These are phyloP conservation scores for Auricularia auricula-judae DNA, from an alignment of 768 basidiomycete species.

Conservation along the genomic window DNA sequence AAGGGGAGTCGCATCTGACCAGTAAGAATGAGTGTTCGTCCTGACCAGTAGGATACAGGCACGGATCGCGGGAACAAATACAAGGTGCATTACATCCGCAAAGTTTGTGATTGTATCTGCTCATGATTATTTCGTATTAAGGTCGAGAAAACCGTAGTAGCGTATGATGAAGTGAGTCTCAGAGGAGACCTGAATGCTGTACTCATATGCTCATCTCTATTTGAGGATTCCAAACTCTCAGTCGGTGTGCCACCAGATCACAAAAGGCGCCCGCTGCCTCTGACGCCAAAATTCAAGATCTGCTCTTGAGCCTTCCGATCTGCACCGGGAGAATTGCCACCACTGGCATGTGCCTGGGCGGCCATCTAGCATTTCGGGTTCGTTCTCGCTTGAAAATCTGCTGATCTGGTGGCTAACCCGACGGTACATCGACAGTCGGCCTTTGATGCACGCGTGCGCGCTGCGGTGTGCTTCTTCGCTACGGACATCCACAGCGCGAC, in stretches of 20 bases:
- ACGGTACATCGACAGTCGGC: conserved; percentile 46
- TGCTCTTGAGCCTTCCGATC: conserved; percentile 58
- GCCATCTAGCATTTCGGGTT: conserved; percentile 60
- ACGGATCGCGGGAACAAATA: conserved; percentile 88
- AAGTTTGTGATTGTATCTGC: no score
- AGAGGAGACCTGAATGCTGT: not conserved
- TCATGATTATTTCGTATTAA: conserved; percentile 18
- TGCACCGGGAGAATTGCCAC: conserved; percentile 90
- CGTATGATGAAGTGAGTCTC: conserved; percentile 68
- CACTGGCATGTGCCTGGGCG: conserved; percentile 87
- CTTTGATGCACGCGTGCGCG: conserved; percentile 71
- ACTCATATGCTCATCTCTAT: not conserved
- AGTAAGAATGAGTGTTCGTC: conserved; percentile 1
- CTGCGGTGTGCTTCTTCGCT: conserved; percentile 89
- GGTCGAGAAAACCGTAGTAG: conserved; percentile 80
- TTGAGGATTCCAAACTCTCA: conserved; percentile 65
- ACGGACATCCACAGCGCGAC: conserved; percentile 87
- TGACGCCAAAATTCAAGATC: conserved; percentile 20
- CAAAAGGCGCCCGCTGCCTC: not conserved
- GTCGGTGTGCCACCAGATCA: conserved; percentile 25
- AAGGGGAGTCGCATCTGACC: conserved; percentile 36
- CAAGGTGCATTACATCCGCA: conserved; percentile 40
- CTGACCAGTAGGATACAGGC: conserved; percentile 26
- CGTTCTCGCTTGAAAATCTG: conserved; percentile 3
- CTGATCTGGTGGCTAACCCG: no score